These are phyloP conservation scores for Boletus smithii DNA, from an alignment of 1,284 basidiomycete genomes.

Conservation along the genomic window DNA sequence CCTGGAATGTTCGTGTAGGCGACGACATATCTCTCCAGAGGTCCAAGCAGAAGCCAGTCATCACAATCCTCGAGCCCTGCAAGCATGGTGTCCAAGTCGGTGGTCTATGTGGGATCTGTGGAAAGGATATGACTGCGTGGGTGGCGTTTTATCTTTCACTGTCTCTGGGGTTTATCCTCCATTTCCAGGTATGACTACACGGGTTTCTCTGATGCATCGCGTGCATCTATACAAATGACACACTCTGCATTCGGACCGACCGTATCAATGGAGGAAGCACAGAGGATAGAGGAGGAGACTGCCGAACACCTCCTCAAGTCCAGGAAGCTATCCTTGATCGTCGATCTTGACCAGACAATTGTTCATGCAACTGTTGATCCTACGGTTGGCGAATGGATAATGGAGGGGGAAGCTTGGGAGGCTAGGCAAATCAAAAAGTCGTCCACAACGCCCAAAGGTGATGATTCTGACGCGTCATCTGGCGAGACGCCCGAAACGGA, in stretches of 20 bases:
- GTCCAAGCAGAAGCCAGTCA: constrained; percentile 55
- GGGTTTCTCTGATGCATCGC: constrained; percentile 75
- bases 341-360: constrained; percentile 98
- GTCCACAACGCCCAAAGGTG: constrained; percentile 26
- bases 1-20: constrained; percentile 62
- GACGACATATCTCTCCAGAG: constrained; percentile 56
- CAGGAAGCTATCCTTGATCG: constrained; percentile 88
- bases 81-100: constrained; percentile 91
- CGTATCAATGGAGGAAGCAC: constrained; percentile 82
- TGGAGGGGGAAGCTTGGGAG: constrained; percentile 77
- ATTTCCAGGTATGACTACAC: constrained; percentile 77
- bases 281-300: constrained; percentile 81
- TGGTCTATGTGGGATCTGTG: constrained; percentile 91
- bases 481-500: constrained; percentile 43
- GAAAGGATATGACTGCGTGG: constrained; percentile 89
- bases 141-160: constrained; percentile 30
- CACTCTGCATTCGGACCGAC: constrained; percentile 78
- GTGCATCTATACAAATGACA: constrained; percentile 83
- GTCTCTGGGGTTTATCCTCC: constrained; percentile 12
- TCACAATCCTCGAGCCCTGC: constrained; percentile 80
- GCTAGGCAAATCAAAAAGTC: constrained; percentile 42
- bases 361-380: constrained; percentile 99
- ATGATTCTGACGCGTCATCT: constrained; percentile 38
- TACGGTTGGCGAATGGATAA: constrained; percentile 96
- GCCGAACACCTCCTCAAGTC: constrained; percentile 73